Conservation (phyloP, 108 stramenopile genomes). For the Cyclotella atomus region DNA sequence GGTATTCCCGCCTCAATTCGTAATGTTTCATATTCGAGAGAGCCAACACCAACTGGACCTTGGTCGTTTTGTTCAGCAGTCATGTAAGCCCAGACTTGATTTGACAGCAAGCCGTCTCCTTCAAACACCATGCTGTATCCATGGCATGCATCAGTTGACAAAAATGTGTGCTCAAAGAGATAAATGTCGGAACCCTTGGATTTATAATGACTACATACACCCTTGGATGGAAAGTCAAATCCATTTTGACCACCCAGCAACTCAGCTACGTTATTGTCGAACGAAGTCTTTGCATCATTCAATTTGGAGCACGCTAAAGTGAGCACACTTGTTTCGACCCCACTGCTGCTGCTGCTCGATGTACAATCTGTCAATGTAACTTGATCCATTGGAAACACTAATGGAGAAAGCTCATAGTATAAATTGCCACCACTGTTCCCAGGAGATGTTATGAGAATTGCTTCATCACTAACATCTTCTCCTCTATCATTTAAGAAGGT, state of each 20-base stretch:
- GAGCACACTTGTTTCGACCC: conserved; percentile 33
- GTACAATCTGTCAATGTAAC: conserved; percentile 52
- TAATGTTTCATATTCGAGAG: conserved; percentile 81
- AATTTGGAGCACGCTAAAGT: conserved; percentile 62
- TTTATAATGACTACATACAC: conserved; percentile 44
- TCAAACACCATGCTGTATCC: conserved; percentile 71
- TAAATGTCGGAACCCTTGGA: conserved; percentile 23
- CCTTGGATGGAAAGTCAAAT: conserved; percentile 36
- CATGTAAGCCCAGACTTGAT: conserved; percentile 54
- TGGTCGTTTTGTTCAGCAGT: conserved; percentile 63
- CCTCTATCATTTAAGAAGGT: conserved; percentile 23
- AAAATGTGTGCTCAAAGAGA: conserved; percentile 33
- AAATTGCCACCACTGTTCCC: conserved; percentile 66
- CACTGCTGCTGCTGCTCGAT: not conserved
- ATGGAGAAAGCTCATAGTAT: conserved; percentile 66
- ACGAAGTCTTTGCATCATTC: conserved; percentile 55
- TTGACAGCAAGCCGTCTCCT: conserved; percentile 25
- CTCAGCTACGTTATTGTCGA: conserved; percentile 34
- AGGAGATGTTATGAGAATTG: conserved; percentile 78
- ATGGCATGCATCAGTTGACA: conserved; percentile 52
- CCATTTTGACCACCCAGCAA: not conserved
- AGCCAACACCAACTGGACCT: conserved; percentile 74
- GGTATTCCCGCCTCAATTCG: conserved; percentile 69
- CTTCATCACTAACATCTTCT: conserved; percentile 30
- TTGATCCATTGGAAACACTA: conserved; percentile 84